Evolutionary conservation across 352 stramenopile species (phyloP).

Genomic region (Pythium aphanidermatum): DNA sequence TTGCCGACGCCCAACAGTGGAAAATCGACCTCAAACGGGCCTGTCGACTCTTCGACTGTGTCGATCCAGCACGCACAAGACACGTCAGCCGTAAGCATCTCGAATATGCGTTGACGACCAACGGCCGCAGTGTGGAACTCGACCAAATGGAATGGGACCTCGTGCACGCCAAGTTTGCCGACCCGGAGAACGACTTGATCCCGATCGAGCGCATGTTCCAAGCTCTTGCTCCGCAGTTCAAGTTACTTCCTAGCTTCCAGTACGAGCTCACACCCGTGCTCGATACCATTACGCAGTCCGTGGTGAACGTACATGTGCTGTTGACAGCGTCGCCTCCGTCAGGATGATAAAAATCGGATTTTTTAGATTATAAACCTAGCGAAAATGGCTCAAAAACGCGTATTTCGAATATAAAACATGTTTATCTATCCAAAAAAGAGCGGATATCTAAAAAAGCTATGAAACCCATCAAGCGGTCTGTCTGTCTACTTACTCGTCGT

Average conservation of each 20-base stretch:
- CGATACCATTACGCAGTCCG: constrained; percentile 44
- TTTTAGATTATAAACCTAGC: neutral
- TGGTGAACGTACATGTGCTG: constrained; percentile 49
- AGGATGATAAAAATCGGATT: no score
- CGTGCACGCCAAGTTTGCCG: constrained; percentile 34
- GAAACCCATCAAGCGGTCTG: neutral
- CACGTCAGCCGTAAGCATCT: constrained; percentile 32
- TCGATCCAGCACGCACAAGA: constrained; percentile 20
- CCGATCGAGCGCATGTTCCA: constrained; percentile 32
- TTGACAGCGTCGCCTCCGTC: constrained; percentile 14
- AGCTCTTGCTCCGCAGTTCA: constrained; percentile 28
- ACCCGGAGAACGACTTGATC: constrained; percentile 31
- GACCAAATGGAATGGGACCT: constrained; percentile 38
- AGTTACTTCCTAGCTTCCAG: constrained; percentile 22
- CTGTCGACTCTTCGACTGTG: constrained; percentile 24
- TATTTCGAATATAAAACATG: neutral
- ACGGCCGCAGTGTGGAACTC: constrained; percentile 23
- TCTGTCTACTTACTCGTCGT: constrained; percentile 58
- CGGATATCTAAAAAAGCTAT: no score
- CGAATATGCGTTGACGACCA: constrained; percentile 28
- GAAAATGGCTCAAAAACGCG: neutral
- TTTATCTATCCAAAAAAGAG: no score
- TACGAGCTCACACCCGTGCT: constrained; percentile 56
- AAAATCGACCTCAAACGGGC: constrained; percentile 28
- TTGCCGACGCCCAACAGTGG: constrained; percentile 35